phyloP scores from a whole-genome alignment of 2,329 filamentous ascomycete species.

The Trichoderma polysporum region DNA sequence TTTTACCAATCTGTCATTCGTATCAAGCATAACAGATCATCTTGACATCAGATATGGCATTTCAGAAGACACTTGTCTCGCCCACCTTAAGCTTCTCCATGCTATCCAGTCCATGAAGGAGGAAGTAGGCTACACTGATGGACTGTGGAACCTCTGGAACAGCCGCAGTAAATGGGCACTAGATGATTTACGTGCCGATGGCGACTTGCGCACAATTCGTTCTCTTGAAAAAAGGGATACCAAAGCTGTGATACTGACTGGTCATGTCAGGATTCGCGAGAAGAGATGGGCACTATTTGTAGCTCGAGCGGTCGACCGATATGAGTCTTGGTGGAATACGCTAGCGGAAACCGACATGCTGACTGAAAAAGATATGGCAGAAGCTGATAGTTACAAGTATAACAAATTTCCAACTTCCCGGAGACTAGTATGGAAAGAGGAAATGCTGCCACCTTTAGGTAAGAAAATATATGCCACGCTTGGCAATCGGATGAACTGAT shows the following conservation, averaged over 20 bases:
- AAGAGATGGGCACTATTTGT: conserved; percentile 74
- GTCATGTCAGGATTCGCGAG: conserved; percentile 58
- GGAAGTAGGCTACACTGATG: conserved; percentile 63
- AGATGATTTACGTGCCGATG: conserved; percentile 1
- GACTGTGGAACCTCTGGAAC: conserved; percentile 64
- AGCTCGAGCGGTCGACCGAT: conserved; percentile 66
- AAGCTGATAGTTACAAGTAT: conserved; percentile 29
- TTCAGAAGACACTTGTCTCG: conserved; percentile 58
- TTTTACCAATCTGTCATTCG: not conserved
- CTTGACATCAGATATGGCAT: not conserved
- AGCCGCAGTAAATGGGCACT: conserved; percentile 33
- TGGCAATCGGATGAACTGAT: not conserved
- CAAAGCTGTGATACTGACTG: conserved; percentile 31
- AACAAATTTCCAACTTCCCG: conserved; percentile 32
- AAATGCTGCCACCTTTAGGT: conserved; percentile 60
- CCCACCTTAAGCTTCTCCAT: conserved; percentile 71
- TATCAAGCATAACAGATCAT: not conserved
- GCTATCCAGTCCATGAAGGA: conserved; percentile 67
- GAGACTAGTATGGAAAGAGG: conserved; percentile 36
- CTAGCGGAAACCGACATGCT: conserved; percentile 33
- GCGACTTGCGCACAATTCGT: conserved; percentile 13
- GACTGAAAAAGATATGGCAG: conserved; percentile 38
- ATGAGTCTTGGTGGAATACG: conserved; percentile 62
- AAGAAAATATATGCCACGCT: not conserved
- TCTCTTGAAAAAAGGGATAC: conserved; percentile 28